phyloP scores from a whole-genome alignment of 768 basidiomycete genomes.

The Lentinula lateritia region DNA sequence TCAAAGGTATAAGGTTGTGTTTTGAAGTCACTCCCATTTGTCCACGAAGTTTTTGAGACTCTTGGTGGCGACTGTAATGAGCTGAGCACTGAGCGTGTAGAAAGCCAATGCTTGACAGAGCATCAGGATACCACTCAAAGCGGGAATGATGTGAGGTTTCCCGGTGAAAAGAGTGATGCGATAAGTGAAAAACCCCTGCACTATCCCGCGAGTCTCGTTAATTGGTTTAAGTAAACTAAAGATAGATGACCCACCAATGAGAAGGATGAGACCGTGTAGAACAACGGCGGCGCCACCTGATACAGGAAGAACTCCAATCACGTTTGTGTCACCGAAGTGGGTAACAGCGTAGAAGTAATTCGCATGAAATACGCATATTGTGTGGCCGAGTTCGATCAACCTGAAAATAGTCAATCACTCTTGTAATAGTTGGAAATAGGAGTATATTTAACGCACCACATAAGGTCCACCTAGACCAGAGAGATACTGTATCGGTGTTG shows the following conservation, averaged over 20 bases:
- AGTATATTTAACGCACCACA: neutral
- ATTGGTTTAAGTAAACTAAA: neutral
- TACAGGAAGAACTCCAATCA: neutral
- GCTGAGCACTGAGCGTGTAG: neutral
- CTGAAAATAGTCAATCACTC: neutral
- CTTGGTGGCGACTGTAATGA: neutral
- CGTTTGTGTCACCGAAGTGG: neutral
- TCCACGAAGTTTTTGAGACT: neutral
- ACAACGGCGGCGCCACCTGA: neutral
- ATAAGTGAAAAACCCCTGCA: conserved; percentile 1
- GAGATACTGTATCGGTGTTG: neutral
- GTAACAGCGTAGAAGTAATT: neutral
- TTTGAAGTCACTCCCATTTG: conserved; percentile 1
- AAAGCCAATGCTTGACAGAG: neutral
- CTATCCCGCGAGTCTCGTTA: neutral
- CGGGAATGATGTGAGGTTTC: neutral
- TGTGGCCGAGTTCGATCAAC: neutral
- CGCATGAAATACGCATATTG: neutral
- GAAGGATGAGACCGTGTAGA: neutral
- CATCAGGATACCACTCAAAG: neutral
- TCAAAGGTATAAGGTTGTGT: no score
- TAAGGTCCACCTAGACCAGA: neutral
- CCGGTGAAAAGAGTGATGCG: neutral
- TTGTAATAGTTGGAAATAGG: neutral
- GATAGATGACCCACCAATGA: neutral